phyloP scores from a whole-genome alignment of 768 basidiomycete genomes.

The Termitomyces heimii region DNA sequence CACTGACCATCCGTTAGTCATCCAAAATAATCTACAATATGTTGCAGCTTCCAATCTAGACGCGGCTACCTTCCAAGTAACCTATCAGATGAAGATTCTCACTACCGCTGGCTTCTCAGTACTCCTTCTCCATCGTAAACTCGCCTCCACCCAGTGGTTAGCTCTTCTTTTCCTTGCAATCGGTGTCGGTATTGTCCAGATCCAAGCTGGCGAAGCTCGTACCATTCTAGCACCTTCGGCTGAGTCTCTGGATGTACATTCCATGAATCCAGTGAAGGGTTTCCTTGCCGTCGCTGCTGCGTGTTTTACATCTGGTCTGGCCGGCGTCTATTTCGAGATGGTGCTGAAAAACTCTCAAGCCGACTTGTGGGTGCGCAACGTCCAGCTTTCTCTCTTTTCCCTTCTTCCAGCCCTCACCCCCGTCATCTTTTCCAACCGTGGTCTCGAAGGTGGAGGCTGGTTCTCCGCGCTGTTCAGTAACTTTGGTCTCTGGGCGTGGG shows the following conservation, averaged over 20 bases:
- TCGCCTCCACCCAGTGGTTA: conserved; percentile 76
- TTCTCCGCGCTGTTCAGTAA: conserved; percentile 63
- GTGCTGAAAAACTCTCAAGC: conserved; percentile 85
- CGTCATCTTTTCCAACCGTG: conserved; percentile 49
- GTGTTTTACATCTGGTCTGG: conserved; percentile 93
- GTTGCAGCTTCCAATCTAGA: conserved; percentile 91
- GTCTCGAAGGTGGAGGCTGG: conserved; percentile 28
- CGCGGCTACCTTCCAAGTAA: conserved; percentile 95
- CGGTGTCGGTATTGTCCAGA: conserved; percentile 87
- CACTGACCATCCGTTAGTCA: conserved; percentile 36
- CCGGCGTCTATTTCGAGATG: conserved; percentile 98
- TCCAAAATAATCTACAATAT: conserved; percentile 95
- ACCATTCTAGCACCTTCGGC: conserved; percentile 11
- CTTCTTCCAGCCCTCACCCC: conserved; percentile 84
- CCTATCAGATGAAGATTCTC: conserved; percentile 96
- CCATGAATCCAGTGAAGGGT: conserved; percentile 80
- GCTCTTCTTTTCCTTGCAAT: conserved; percentile 80
- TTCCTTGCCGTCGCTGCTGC: conserved; percentile 87
- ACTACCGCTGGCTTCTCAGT: conserved; percentile 91
- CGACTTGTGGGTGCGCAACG: conserved; percentile 95
- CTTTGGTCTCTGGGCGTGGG: conserved; percentile 95
- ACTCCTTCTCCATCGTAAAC: conserved; percentile 67
- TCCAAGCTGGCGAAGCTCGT: conserved; percentile 48
- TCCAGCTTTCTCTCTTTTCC: conserved; percentile 93
- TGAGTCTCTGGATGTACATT: conserved; percentile 29